These are phyloP conservation scores for Emmonsia crescens DNA, from an alignment of 2,329 filamentous ascomycete species.

Conservation along the genomic window DNA sequence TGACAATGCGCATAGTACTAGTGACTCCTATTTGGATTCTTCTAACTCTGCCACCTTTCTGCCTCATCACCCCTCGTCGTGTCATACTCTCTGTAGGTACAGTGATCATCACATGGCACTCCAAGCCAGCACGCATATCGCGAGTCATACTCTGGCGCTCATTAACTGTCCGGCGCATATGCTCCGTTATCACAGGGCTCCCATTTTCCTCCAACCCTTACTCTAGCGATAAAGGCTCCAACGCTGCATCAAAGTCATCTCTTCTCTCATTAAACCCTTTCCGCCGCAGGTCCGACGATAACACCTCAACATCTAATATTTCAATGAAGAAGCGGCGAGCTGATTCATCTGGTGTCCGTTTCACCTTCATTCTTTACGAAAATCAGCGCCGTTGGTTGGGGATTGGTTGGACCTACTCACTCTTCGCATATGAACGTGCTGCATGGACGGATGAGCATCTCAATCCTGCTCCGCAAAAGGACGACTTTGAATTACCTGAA, in stretches of 20 bases:
- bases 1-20: slow-evolving; percentile 80
- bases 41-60: slow-evolving; percentile 69
- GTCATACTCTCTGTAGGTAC: slow-evolving; percentile 81
- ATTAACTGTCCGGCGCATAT: slow-evolving; percentile 56
- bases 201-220: slow-evolving; percentile 14
- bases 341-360: slow-evolving; percentile 68
- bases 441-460: slow-evolving; percentile 96
- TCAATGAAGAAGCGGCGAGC: slow-evolving; percentile 34
- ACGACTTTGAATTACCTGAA: slow-evolving; percentile 58
- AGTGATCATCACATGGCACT: slow-evolving; percentile 81
- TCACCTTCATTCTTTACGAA: slow-evolving; percentile 93
- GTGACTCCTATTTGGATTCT: slow-evolving; percentile 81
- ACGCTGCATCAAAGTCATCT: slow-evolving; percentile 19
- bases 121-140: slow-evolving; percentile 70
- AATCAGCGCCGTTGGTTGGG: slow-evolving; percentile 94
- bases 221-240: slow-evolving; percentile 10
- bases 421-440: slow-evolving; percentile 81
- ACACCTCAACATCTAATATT: slow-evolving; percentile 38
- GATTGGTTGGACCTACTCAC: slow-evolving; percentile 82
- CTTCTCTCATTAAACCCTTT: slow-evolving; percentile 21
- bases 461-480: slow-evolving; percentile 64
- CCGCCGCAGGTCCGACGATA: slow-evolving; percentile 28
- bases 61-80: slow-evolving; percentile 75
- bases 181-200: slow-evolving; percentile 68
- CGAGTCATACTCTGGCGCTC: slow-evolving; percentile 88